These are phyloP conservation scores for Mrakia blollopis DNA, from an alignment of 768 basidiomycete genomes.

Conservation along the genomic window DNA sequence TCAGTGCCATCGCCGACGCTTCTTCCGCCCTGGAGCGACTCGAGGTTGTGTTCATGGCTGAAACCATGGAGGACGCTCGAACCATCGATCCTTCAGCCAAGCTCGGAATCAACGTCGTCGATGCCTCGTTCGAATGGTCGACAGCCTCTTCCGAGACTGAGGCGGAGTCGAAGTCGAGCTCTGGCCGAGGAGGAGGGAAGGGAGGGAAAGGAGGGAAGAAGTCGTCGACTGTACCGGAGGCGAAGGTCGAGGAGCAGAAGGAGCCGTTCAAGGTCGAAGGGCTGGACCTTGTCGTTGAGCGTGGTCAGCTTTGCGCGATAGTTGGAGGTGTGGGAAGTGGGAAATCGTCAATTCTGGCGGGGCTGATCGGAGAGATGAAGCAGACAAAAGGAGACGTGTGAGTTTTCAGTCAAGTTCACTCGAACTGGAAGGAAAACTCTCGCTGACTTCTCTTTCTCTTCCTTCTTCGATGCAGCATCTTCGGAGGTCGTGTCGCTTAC, in stretches of 20 bases:
- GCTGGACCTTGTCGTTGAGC: slow-evolving; percentile 63
- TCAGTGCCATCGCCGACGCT: slow-evolving; percentile 63
- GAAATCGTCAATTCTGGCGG: slow-evolving; percentile 54
- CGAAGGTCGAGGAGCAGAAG: slow-evolving; percentile 4
- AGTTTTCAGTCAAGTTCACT: slow-evolving; percentile 43
- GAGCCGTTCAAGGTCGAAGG: slow-evolving; percentile 61
- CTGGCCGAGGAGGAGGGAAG: slow-evolving; percentile 21
- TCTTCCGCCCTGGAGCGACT: slow-evolving; percentile 58
- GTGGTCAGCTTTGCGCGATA: slow-evolving; percentile 74
- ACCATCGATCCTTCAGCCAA: slow-evolving; percentile 50
- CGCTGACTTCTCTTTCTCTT: too few species aligned
- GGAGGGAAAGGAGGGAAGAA: slow-evolving; percentile 34
- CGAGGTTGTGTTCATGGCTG: slow-evolving; percentile 54
- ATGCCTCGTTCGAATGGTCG: slow-evolving; percentile 65
- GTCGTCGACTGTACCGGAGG: not conserved
- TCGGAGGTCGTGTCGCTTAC: slow-evolving; percentile 67
- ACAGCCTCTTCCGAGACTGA: slow-evolving; percentile 37
- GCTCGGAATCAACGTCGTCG: slow-evolving; percentile 52
- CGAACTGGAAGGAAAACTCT: too few species aligned
- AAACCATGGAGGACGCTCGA: slow-evolving; percentile 49
- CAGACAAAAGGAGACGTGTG: slow-evolving; percentile 63
- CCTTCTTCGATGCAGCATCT: slow-evolving; percentile 38
- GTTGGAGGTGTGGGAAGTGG: slow-evolving; percentile 75
- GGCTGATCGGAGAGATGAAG: slow-evolving; percentile 75
- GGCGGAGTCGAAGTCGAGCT: slow-evolving; percentile 16